These are phyloP conservation scores for Camelina hispida DNA, from an alignment of 345 rosid species.

Conservation along the genomic window DNA sequence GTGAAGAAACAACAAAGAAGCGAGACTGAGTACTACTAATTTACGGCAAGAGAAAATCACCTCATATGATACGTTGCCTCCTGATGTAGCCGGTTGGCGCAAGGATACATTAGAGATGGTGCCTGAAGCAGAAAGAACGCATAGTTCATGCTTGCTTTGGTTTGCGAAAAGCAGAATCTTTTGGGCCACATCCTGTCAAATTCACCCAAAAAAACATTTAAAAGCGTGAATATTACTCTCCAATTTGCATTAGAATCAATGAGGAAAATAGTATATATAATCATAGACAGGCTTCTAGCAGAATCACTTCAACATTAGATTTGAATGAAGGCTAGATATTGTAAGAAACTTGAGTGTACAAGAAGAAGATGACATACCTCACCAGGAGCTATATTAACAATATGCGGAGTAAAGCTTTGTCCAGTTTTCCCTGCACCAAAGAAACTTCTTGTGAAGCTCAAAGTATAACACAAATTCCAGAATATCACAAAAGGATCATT, in stretches of 20 bases:
- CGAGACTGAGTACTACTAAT: not conserved
- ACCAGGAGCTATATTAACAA: conserved; percentile 74
- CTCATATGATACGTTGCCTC: conserved; percentile 80
- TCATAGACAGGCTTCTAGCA: not conserved
- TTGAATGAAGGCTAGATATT: not conserved
- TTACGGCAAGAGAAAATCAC: conserved; percentile 44
- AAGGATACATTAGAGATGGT: conserved; percentile 77
- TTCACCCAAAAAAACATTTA: conserved; percentile 39
- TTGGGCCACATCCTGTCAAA: conserved; percentile 77
- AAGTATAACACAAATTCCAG: conserved; percentile 4
- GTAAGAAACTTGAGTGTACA: not conserved
- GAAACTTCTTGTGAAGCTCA: conserved; percentile 6
- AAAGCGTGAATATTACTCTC: not conserved
- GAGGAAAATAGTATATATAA: not conserved
- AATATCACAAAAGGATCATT: not conserved
- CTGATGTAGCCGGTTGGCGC: conserved; percentile 76
- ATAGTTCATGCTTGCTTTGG: conserved; percentile 83
- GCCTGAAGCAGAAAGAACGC: conserved; percentile 91
- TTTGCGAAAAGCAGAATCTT: conserved; percentile 72
- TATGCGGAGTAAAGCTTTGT: conserved; percentile 81
- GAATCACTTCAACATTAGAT: conserved; percentile 10
- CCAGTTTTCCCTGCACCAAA: conserved; percentile 67
- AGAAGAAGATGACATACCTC: conserved; percentile 61
- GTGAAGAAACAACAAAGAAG: conserved; percentile 4
- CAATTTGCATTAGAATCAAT: not conserved